phyloP scores from a whole-genome alignment of 768 basidiomycete species.

The Peribolospora baueri region DNA sequence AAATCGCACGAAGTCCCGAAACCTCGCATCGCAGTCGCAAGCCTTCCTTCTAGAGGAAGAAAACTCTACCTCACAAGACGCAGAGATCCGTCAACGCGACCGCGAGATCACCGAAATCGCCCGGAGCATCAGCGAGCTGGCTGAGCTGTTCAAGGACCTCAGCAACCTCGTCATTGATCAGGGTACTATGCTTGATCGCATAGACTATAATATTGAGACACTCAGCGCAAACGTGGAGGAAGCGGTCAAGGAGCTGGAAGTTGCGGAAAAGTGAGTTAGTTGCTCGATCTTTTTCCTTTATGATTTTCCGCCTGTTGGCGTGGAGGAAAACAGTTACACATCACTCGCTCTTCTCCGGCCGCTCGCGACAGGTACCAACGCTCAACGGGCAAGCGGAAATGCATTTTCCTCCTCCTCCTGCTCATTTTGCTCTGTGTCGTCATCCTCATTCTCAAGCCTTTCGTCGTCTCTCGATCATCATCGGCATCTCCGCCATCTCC shows the following conservation, averaged over 20 bases:
- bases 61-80: slow-evolving; percentile 13
- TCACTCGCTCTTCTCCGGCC: neutral
- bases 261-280: slow-evolving; percentile 46
- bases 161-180: slow-evolving; percentile 87
- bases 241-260: slow-evolving; percentile 58
- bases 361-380: slow-evolving; percentile 52
- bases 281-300: neutral
- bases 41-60: slow-evolving; percentile 6
- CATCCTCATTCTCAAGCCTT: slow-evolving; percentile 75
- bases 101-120: slow-evolving; percentile 73
- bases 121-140: slow-evolving; percentile 65
- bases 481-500: too few species aligned
- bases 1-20: slow-evolving; percentile 2
- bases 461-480: too few species aligned
- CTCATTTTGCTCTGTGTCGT: slow-evolving; percentile 70
- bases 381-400: slow-evolving; percentile 72
- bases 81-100: slow-evolving; percentile 24
- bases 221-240: slow-evolving; percentile 57
- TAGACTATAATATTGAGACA: slow-evolving; percentile 93
- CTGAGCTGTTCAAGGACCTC: slow-evolving; percentile 89
- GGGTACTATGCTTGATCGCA: slow-evolving; percentile 80
- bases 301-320: neutral
- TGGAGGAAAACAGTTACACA: neutral
- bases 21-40: slow-evolving; percentile 12
- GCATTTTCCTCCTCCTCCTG: slow-evolving; percentile 73